phyloP scores from a whole-genome alignment of 2,329 filamentous ascomycete species.

The Ophiostoma ips region DNA sequence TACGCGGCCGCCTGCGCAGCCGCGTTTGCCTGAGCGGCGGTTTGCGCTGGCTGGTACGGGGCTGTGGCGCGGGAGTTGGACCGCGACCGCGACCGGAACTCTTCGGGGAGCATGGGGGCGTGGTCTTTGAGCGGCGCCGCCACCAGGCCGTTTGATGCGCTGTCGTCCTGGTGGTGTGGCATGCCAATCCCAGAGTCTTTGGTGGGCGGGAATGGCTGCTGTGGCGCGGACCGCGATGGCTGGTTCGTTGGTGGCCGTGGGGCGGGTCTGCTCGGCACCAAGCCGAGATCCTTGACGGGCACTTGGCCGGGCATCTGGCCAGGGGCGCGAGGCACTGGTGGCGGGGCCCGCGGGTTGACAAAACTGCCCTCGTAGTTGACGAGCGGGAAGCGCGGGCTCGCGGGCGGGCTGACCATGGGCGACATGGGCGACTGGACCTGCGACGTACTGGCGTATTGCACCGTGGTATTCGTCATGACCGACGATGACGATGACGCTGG shows the following conservation, averaged over 20 bases:
- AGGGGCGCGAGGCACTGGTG: slow-evolving; percentile 59
- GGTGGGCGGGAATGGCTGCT: slow-evolving; percentile 37
- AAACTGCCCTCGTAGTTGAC: slow-evolving; percentile 87
- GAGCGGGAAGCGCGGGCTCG: slow-evolving; percentile 71
- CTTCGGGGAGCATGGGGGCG: slow-evolving; percentile 48
- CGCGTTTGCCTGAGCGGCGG: background rate
- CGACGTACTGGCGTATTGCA: slow-evolving; percentile 12
- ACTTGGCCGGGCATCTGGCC: slow-evolving; percentile 17
- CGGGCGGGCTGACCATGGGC: slow-evolving; percentile 60
- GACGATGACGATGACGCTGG: slow-evolving; percentile 29
- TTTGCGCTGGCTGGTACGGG: slow-evolving; percentile 28
- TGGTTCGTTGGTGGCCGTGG: slow-evolving; percentile 67
- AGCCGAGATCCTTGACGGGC: slow-evolving; percentile 39
- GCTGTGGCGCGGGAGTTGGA: slow-evolving; percentile 53
- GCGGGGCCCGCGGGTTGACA: slow-evolving; percentile 87
- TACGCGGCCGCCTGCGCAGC: slow-evolving; percentile 27
- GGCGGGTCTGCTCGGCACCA: slow-evolving; percentile 72
- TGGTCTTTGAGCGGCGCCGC: slow-evolving; percentile 37
- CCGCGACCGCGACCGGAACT: slow-evolving; percentile 52
- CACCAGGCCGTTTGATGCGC: slow-evolving; percentile 21
- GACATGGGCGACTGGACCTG: slow-evolving; percentile 42
- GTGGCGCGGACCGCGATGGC: slow-evolving; percentile 41
- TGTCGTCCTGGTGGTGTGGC: slow-evolving; percentile 44
- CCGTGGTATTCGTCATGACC: slow-evolving; percentile 25
- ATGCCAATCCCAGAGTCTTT: slow-evolving; percentile 54